Base-by-base conservation (phyloP, 352 stramenopile species). In the Pythium pectinolyticum region DNA sequence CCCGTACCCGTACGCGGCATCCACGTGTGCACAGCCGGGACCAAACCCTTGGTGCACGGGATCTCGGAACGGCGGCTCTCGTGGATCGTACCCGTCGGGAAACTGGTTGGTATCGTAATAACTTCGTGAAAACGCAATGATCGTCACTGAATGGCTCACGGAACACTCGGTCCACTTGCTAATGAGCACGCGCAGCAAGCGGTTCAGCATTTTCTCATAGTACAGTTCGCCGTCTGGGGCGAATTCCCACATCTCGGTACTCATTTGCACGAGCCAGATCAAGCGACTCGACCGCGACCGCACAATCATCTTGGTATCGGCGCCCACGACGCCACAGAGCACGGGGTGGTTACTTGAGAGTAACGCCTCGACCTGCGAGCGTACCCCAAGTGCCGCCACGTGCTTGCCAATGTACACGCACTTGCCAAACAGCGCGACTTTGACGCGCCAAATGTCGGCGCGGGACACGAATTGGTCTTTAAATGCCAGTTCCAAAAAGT, bases 201-300 rank as follows among this genome's bases (percentile, higher is more conserved):
- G 69, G 27, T 94, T 73, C 6, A 98, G 59, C 47, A 97, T 80
- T 43, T 96, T 96, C 58, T 97, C 90, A 63, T 97, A 94, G 69
- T 97, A 98, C 14, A 97, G 68, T 58, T 96, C 78, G 17, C 85
- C 88, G 46, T 93, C 80, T 4, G 88, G 75, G 8, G 86, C 86
- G 46, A 95, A 95, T 58, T 98, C 91, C 86, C 90, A 98, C 91
- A 98, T 97, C 52, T 98, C 93, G 1, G 86, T 82, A 49, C 82
- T 96, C 88, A 99, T 97, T 66, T 99, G 96, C 22, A 99, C 91
- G 31, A 99, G 84, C 96, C 96, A 99, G 57, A 99, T 96, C 56
- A 99, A 89, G 17, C 97, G 82, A 46, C 94, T 95, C 2, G 93
- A 98, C 12, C 95, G 84, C 30, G 94, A 99, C 53, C 82, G 86